Conservation (phyloP, 2,329 filamentous ascomycete species). For the Pyrenophora graminea region DNA sequence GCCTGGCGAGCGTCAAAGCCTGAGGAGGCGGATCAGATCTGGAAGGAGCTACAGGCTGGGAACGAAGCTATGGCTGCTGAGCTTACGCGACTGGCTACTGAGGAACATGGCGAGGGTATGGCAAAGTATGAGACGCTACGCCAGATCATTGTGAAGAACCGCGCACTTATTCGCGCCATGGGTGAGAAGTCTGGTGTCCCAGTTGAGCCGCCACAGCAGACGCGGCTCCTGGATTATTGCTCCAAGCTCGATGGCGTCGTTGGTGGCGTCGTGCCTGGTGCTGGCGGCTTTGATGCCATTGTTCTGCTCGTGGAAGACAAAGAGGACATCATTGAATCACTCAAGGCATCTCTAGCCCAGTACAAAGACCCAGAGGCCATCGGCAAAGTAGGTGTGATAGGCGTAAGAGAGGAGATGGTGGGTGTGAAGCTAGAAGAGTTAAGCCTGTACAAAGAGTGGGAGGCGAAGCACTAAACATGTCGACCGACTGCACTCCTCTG, state of each 20-base stretch:
- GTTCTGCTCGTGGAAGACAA: constrained; percentile 79
- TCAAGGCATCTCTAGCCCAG: constrained; percentile 65
- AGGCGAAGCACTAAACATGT: constrained; percentile 11
- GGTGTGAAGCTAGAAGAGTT: constrained; percentile 57
- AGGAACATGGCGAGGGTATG: constrained; percentile 43
- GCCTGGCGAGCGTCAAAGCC: constrained; percentile 73
- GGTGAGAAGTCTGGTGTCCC: constrained; percentile 74
- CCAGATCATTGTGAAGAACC: constrained; percentile 56
- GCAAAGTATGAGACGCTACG: constrained; percentile 57
- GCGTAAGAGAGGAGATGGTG: constrained; percentile 73
- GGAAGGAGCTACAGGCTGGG: constrained; percentile 72
- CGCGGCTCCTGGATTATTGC: constrained; percentile 77
- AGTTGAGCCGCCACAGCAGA: constrained; percentile 88
- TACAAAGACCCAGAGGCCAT: constrained; percentile 61
- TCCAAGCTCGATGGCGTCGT: constrained; percentile 75
- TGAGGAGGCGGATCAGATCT: constrained; percentile 69
- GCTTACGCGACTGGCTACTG: constrained; percentile 59
- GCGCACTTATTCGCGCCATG: constrained; percentile 74
- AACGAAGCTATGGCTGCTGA: constrained; percentile 73
- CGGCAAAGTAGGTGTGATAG: constrained; percentile 67
- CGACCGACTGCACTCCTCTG: neutral
- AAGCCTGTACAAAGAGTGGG: constrained; percentile 49
- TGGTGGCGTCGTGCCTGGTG: constrained; percentile 90
- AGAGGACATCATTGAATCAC: constrained; percentile 61
- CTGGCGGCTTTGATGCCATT: constrained; percentile 90